phyloP scores from a whole-genome alignment of 2,329 filamentous ascomycete genomes.

The Sclerotinia sclerotiorum region DNA sequence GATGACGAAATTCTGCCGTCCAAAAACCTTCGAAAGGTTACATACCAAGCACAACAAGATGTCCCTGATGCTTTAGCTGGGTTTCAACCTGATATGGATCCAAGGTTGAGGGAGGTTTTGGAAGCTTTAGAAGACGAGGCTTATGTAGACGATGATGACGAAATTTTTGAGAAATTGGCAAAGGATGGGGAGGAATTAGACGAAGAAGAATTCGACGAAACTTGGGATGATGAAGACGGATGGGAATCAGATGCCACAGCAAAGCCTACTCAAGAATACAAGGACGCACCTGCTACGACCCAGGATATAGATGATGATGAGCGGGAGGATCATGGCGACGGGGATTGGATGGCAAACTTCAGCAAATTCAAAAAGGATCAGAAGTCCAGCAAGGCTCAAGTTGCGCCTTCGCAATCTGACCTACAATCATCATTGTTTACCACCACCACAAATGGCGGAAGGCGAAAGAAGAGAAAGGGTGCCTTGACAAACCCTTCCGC shows the following conservation, averaged over 20 bases:
- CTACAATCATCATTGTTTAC: slow-evolving; percentile 70
- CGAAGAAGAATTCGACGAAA: slow-evolving; percentile 75
- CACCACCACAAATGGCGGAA: slow-evolving; percentile 74
- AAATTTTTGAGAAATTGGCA: slow-evolving; percentile 77
- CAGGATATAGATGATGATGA: slow-evolving; percentile 51
- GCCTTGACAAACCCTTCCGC: slow-evolving; percentile 83
- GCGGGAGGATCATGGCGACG: slow-evolving; percentile 63
- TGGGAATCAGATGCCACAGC: slow-evolving; percentile 96
- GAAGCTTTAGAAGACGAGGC: slow-evolving; percentile 95
- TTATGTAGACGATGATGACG: slow-evolving; percentile 80
- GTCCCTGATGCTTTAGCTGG: slow-evolving; percentile 88
- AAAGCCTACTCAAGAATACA: slow-evolving; percentile 64
- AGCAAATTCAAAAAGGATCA: slow-evolving; percentile 89
- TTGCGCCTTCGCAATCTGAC: slow-evolving; percentile 57
- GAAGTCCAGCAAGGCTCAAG: slow-evolving; percentile 47
- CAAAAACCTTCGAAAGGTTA: slow-evolving; percentile 72
- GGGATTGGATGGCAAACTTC: slow-evolving; percentile 90
- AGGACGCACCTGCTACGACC: slow-evolving; percentile 41
- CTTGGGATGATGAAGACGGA: slow-evolving; percentile 61
- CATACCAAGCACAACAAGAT: slow-evolving; percentile 91
- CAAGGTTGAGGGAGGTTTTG: slow-evolving; percentile 81
- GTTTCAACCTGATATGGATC: slow-evolving; percentile 98
- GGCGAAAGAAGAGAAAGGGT: slow-evolving; percentile 92
- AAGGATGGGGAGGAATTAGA: slow-evolving; percentile 71
- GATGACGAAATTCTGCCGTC: slow-evolving; percentile 76